These are phyloP conservation scores for Gymnopus androsaceus DNA, from an alignment of 1,284 basidiomycete species.

Conservation along the genomic window DNA sequence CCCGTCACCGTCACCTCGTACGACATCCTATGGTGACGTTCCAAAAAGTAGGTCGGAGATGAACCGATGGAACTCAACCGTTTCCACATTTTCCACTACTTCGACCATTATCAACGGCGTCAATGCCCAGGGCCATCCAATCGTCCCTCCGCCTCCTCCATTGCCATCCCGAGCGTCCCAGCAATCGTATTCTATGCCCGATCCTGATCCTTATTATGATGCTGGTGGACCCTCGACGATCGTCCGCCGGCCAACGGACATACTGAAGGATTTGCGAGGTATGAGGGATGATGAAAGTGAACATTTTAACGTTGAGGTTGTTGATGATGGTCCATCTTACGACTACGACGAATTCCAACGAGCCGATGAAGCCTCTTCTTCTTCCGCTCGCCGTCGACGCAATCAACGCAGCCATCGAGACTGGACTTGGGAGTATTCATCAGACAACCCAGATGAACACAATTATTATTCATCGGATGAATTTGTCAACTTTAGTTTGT, in stretches of 20 bases:
- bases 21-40: background rate
- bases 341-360: background rate
- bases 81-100: no score
- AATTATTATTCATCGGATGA: conserved; percentile 64
- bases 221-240: conserved; percentile 23
- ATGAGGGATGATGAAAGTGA: conserved; percentile 28
- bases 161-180: background rate
- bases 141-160: conserved; percentile 5
- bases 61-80: conserved; percentile 11
- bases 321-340: background rate
- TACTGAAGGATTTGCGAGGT: conserved; percentile 27
- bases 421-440: conserved; percentile 36
- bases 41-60: background rate
- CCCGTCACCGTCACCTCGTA: background rate
- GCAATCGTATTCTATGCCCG: conserved; percentile 1
- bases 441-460: conserved; percentile 69
- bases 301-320: background rate
- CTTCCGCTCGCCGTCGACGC: background rate
- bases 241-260: conserved; percentile 32
- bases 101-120: conserved; percentile 12
- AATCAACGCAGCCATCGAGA: background rate
- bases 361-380: background rate
- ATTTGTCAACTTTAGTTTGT: conserved; percentile 84
- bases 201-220: conserved; percentile 5
- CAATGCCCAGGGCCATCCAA: conserved; percentile 13